Conservation (phyloP, 2,329 filamentous ascomycete genomes). For the Bipolaris victoriae region DNA sequence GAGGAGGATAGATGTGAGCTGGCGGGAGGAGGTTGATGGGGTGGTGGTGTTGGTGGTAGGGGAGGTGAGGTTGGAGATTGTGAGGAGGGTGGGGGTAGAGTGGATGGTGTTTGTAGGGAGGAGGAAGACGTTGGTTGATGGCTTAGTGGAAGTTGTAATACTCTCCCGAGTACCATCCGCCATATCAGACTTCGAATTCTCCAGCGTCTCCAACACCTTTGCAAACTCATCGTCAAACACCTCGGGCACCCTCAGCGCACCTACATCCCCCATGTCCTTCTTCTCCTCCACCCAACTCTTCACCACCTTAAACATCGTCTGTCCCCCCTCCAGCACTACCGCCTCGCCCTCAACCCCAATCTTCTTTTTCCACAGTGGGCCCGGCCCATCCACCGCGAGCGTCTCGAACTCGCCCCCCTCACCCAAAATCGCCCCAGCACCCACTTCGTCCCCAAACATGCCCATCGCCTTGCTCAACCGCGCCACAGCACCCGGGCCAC, state of each 20-base stretch:
- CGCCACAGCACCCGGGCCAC: slow-evolving; percentile 51
- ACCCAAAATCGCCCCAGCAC: slow-evolving; percentile 76
- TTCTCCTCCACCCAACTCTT: slow-evolving; percentile 62
- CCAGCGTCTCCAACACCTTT: slow-evolving; percentile 37
- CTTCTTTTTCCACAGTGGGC: slow-evolving; percentile 71
- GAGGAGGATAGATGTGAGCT: slow-evolving; percentile 51
- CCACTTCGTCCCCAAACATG: slow-evolving; percentile 67
- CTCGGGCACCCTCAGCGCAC: slow-evolving; percentile 63
- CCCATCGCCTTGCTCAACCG: slow-evolving; percentile 62
- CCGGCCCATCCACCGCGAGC: slow-evolving; percentile 80
- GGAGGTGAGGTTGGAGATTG: slow-evolving; percentile 51
- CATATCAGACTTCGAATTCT: slow-evolving; percentile 2
- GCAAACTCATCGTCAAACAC: slow-evolving; percentile 71
- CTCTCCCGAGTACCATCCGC: slow-evolving; percentile 13
- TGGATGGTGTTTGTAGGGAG: slow-evolving; percentile 23
- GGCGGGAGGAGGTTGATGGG: slow-evolving; percentile 22
- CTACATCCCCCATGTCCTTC: slow-evolving; percentile 26
- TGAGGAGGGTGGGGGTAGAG: slow-evolving; percentile 54
- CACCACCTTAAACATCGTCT: slow-evolving; percentile 71
- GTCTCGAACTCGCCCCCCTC: slow-evolving; percentile 98
- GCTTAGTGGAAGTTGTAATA: neutral
- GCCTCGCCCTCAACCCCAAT: slow-evolving; percentile 67
- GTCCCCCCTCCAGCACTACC: slow-evolving; percentile 75
- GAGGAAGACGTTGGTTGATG: neutral
- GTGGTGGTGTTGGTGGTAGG: neutral